These are phyloP conservation scores for Domatiomyces catenatus DNA, from an alignment of 2,329 filamentous ascomycete species.

Conservation along the genomic window DNA sequence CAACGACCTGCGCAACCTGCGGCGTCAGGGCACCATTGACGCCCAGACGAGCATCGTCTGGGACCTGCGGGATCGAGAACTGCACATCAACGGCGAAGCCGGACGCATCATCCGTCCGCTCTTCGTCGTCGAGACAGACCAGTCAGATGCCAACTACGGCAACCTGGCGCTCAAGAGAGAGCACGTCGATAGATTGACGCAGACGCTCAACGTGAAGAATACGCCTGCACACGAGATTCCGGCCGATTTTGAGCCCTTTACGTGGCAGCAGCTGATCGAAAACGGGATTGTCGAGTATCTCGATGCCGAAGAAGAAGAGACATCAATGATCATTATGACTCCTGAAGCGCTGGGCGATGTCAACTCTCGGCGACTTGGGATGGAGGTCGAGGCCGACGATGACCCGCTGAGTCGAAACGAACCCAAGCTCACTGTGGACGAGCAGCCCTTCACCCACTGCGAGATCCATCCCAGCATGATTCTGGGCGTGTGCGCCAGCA, in stretches of 20 bases:
- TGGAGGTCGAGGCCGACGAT: conserved; percentile 46
- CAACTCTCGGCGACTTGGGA: conserved; percentile 52
- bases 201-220: conserved; percentile 37
- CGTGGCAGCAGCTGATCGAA: conserved; percentile 75
- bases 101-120: conserved; percentile 87
- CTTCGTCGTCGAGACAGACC: conserved; percentile 82
- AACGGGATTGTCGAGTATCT: conserved; percentile 86
- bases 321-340: conserved; percentile 98
- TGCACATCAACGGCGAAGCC: conserved; percentile 96
- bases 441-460: conserved; percentile 92
- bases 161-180: conserved; percentile 70
- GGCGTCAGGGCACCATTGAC: conserved; percentile 68
- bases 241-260: conserved; percentile 41
- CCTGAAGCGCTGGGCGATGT: conserved; percentile 82
- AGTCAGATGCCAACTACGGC: conserved; percentile 57
- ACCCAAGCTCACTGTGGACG: conserved; percentile 70
- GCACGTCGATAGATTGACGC: conserved; percentile 61
- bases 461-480: conserved; percentile 99
- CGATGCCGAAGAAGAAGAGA: conserved; percentile 96
- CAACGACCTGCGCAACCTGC: conserved; percentile 58
- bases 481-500: conserved; percentile 92
- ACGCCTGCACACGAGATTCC: conserved; percentile 23
- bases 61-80: conserved; percentile 92
- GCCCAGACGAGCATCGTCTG: conserved; percentile 89
- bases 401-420: conserved; percentile 78